Percentiles rank a stretch among this genome's conserved stretches.
Conservation (phyloP, 257 asterid species). For the Craterostigma plantagineum region DNA sequence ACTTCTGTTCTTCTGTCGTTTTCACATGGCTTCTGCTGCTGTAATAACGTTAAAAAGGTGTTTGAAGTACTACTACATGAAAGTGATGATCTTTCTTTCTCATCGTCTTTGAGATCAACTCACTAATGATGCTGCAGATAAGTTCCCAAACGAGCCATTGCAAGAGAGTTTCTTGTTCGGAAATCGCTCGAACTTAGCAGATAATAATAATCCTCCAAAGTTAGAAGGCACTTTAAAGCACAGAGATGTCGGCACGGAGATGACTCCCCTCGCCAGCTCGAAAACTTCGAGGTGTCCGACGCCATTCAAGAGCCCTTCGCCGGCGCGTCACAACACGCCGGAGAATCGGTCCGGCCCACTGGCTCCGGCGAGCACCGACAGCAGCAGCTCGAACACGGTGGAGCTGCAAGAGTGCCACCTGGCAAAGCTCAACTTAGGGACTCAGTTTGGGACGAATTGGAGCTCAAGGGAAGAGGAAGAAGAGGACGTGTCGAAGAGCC, state of each 20-base stretch:
- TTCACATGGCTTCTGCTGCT: neutral
- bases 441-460: conserved; percentile 64
- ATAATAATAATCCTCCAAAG: too few species aligned
- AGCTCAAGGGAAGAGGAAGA: conserved; percentile 94
- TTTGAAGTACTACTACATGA: too few species aligned
- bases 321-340: conserved; percentile 84
- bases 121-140: conserved; percentile 44
- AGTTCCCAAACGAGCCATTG: conserved; percentile 50
- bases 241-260: conserved; percentile 86
- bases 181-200: conserved; percentile 11
- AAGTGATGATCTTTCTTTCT: neutral
- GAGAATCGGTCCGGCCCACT: conserved; percentile 71
- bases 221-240: conserved; percentile 41
- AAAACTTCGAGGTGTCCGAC: conserved; percentile 92
- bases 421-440: conserved; percentile 66
- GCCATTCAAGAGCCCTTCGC: conserved; percentile 61
- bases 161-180: conserved; percentile 58
- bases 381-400: conserved; percentile 31
- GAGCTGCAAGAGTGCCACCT: conserved; percentile 66
- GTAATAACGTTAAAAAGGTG: neutral
- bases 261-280: conserved; percentile 93
- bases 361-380: conserved; percentile 14
- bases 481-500: conserved; percentile 91
- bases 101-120: neutral
- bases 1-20: neutral